Percentiles rank a stretch among this genome's conserved stretches.
Evolutionary conservation across 306 rosid genomes (phyloP).

Genomic region (Corylus avellana): DNA sequence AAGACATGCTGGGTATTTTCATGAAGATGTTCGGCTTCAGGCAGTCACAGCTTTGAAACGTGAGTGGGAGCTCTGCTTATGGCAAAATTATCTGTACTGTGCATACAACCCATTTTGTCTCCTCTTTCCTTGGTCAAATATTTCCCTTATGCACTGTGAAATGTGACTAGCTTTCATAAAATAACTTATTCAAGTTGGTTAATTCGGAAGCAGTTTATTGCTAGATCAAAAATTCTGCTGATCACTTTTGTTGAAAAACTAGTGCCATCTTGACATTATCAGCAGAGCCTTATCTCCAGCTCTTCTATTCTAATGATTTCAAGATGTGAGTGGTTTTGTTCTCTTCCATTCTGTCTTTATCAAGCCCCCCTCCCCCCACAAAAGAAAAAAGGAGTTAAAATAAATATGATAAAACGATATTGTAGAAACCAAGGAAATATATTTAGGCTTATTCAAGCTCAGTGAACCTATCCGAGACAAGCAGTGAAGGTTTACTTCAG

Average conservation of each 20-base stretch:
- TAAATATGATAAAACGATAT: no score
- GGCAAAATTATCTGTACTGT: slow-evolving; percentile 7
- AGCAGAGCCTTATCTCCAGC: not conserved
- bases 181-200: slow-evolving; percentile 19
- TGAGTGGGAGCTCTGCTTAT: slow-evolving; percentile 44
- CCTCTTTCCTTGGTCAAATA: not conserved
- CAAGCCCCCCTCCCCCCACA: no score
- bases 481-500: not conserved
- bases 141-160: not conserved
- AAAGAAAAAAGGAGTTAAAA: not conserved
- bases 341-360: not conserved
- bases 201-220: not conserved
- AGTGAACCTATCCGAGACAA: not conserved
- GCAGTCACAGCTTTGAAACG: slow-evolving; percentile 84
- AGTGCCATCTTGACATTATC: not conserved
- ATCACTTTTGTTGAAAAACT: not conserved
- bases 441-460: not conserved
- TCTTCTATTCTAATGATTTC: not conserved
- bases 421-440: not conserved
- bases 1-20: slow-evolving; percentile 79
- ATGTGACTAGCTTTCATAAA: not conserved
- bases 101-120: slow-evolving; percentile 13
- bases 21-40: slow-evolving; percentile 99
- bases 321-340: not conserved
- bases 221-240: not conserved